Percentiles rank a stretch among this genome's conserved stretches.
phyloP scores from a whole-genome alignment of 495 filamentous ascomycete genomes.

The Chaetomium cochliodes region DNA sequence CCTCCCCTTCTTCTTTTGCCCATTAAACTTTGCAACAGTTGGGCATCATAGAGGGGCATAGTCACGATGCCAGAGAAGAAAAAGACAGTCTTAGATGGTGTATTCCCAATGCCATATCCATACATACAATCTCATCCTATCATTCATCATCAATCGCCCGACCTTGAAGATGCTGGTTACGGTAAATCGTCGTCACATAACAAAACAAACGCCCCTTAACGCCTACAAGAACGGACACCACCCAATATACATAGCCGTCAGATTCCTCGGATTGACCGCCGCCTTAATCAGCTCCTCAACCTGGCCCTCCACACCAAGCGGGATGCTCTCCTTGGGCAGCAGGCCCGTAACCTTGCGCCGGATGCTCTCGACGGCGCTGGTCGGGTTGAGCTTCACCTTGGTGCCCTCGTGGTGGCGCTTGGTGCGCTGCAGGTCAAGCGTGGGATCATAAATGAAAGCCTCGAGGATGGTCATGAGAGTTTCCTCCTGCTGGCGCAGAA shows the following conservation, averaged over 20 bases:
- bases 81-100: background rate
- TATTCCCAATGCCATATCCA: background rate
- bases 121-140: background rate
- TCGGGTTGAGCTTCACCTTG: slow-evolving; percentile 76
- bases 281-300: slow-evolving; percentile 87
- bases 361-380: slow-evolving; percentile 87
- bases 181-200: background rate
- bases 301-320: slow-evolving; percentile 91
- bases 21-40: no score
- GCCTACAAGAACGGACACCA: slow-evolving; percentile 89
- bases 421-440: slow-evolving; percentile 82
- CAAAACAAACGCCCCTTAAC: background rate
- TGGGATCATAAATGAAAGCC: slow-evolving; percentile 95
- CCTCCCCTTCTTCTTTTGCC: no score
- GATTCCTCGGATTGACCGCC: slow-evolving; percentile 70
- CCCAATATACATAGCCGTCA: slow-evolving; percentile 94
- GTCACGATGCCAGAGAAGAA: background rate
- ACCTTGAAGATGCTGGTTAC: background rate
- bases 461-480: slow-evolving; percentile 95
- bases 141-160: background rate
- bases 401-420: slow-evolving; percentile 55
- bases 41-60: no score
- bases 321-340: slow-evolving; percentile 80
- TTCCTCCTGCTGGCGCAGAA: slow-evolving; percentile 89
- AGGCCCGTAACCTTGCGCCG: slow-evolving; percentile 81